phyloP scores from a whole-genome alignment of 768 basidiomycete genomes.

The Phaffia tasmanica region DNA sequence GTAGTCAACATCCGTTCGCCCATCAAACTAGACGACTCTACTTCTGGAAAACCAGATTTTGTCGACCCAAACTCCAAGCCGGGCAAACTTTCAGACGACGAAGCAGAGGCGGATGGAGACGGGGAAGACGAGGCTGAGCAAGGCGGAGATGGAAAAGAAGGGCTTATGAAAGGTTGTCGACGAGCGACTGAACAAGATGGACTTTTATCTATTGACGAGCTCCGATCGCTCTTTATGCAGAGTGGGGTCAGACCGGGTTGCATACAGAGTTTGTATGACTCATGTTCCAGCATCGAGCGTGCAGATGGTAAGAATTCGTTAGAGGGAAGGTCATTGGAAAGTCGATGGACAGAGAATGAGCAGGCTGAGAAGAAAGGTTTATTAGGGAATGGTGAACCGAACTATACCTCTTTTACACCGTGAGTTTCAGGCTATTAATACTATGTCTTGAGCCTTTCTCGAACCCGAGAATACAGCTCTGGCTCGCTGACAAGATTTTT shows the following conservation, averaged over 20 bases:
- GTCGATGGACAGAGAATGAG: not conserved
- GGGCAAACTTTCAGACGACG: conserved; percentile 39
- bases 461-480: no score
- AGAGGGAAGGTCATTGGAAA: conserved; percentile 13
- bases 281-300: conserved; percentile 6
- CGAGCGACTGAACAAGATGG: conserved; percentile 52
- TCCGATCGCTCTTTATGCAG: conserved; percentile 46
- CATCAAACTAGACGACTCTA: conserved; percentile 9
- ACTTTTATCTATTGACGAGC: conserved; percentile 51
- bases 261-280: conserved; percentile 14
- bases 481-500: no score
- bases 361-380: not conserved
- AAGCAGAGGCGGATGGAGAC: conserved; percentile 33
- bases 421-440: conserved; percentile 28
- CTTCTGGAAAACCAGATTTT: conserved; percentile 26
- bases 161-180: conserved; percentile 63
- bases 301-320: not conserved
- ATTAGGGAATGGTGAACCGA: conserved; percentile 16
- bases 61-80: conserved; percentile 35
- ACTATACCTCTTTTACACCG: conserved; percentile 80
- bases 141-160: conserved; percentile 42
- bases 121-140: conserved; percentile 21
- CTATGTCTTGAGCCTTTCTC: not conserved
- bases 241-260: conserved; percentile 57
- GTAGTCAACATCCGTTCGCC: conserved; percentile 30